Percentiles rank a stretch among this genome's conserved stretches.
Evolutionary conservation across 305 asterid genomes (phyloP).

Genomic region (Fraxinus albicans): DNA sequence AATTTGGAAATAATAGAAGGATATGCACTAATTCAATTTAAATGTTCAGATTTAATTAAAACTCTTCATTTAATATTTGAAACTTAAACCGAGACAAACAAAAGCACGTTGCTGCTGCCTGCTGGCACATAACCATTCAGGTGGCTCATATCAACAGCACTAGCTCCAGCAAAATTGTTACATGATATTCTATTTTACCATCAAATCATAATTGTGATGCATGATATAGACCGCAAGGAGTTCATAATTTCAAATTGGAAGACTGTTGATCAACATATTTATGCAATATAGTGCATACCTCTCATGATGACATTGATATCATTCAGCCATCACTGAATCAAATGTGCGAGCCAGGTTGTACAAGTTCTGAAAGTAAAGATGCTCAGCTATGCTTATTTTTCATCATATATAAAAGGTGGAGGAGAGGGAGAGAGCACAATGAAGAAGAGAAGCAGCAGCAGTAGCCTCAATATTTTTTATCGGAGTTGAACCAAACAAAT

Average conservation of each 20-base stretch:
- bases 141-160: background rate
- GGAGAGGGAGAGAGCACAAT: background rate
- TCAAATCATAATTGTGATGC: background rate
- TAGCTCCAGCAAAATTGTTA: conserved; percentile 1
- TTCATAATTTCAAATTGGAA: background rate
- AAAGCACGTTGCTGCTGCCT: no score
- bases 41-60: background rate
- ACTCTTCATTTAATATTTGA: background rate
- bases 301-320: conserved; percentile 69
- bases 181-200: background rate
- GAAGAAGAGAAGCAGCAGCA: conserved; percentile 21
- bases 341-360: conserved; percentile 81
- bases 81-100: background rate
- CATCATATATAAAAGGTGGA: background rate
- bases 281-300: conserved; percentile 46
- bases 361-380: conserved; percentile 51
- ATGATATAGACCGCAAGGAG: background rate
- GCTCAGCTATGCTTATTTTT: conserved; percentile 6
- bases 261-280: background rate
- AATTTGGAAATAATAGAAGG: background rate
- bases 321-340: conserved; percentile 85
- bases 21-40: background rate
- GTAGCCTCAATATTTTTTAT: conserved; percentile 25
- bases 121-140: no score
- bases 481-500: conserved; percentile 32